A percentile compares a stretch with the other conserved stretches of the same genome.
phyloP scores from a whole-genome alignment of 2,329 filamentous ascomycete genomes.

The Eurotiales sp. region DNA sequence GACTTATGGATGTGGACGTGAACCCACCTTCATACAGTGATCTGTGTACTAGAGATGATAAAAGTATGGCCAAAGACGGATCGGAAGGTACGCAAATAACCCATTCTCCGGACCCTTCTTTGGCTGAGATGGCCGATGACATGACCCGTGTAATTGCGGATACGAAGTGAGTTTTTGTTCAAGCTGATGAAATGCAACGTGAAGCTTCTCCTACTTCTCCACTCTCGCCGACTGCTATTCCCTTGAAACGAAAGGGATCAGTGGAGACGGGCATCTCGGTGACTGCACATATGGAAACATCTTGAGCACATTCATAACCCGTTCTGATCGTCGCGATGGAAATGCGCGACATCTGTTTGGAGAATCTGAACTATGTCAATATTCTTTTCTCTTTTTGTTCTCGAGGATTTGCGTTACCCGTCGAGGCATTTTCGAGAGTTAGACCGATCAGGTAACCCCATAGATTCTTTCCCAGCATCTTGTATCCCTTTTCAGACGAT shows the following conservation, averaged over 20 bases:
- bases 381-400: not conserved
- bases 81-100: slow-evolving; percentile 27
- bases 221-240: slow-evolving; percentile 23
- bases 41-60: slow-evolving; percentile 19
- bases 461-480: no score
- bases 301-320: not conserved
- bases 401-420: not conserved
- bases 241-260: slow-evolving; percentile 33
- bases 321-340: no score
- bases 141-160: not conserved
- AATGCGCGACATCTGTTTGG: no score
- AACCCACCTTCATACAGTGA: slow-evolving; percentile 29
- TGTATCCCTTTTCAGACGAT: not conserved
- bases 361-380: no score
- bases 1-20: slow-evolving; percentile 24
- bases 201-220: slow-evolving; percentile 14
- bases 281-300: not conserved
- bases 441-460: not conserved
- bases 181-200: slow-evolving; percentile 3
- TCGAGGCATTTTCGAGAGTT: not conserved
- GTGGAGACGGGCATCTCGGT: slow-evolving; percentile 17
- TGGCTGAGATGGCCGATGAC: slow-evolving; percentile 12
- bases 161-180: slow-evolving; percentile 1
- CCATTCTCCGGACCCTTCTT: slow-evolving; percentile 4
- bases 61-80: no score